Percentiles rank a stretch among this genome's conserved stretches.
Evolutionary conservation across 495 filamentous ascomycete species (phyloP).

Genomic region (Hypoxylon subgilvum): DNA sequence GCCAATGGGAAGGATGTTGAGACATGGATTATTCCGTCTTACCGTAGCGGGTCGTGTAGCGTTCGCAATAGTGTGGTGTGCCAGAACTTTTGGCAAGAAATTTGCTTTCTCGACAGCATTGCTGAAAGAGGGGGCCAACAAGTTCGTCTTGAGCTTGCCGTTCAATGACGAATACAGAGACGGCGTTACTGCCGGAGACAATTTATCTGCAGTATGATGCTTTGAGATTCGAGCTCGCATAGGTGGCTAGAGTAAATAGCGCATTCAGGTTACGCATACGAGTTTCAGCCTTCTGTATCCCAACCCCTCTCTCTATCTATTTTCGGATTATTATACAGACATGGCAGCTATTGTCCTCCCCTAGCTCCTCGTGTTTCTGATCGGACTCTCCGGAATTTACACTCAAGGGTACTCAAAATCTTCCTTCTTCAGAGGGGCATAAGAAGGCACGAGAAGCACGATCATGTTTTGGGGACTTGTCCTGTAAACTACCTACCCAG

Average conservation of each 20-base stretch:
- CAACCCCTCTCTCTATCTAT: too few relatives aligned
- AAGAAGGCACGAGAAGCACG: too few relatives aligned
- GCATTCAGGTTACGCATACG: too few relatives aligned
- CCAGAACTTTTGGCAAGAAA: slow-evolving; percentile 54
- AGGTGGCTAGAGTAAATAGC: slow-evolving; percentile 12
- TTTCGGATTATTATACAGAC: too few relatives aligned
- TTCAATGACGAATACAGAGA: slow-evolving; percentile 55
- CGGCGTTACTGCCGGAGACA: slow-evolving; percentile 50
- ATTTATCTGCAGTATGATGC: slow-evolving; percentile 62
- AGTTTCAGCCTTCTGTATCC: too few relatives aligned
- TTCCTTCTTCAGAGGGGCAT: too few relatives aligned
- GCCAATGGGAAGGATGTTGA: slow-evolving; percentile 26
- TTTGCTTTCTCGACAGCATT: slow-evolving; percentile 49
- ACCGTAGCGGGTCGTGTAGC: slow-evolving; percentile 51
- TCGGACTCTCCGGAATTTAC: too few relatives aligned
- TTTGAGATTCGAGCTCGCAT: slow-evolving; percentile 54
- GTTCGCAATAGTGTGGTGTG: slow-evolving; percentile 56
- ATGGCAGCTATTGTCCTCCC: too few relatives aligned
- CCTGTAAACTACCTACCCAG: too few relatives aligned
- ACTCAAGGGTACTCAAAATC: too few relatives aligned
- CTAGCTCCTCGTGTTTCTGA: too few relatives aligned
- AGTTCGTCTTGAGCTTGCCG: slow-evolving; percentile 51
- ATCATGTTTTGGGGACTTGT: too few relatives aligned
- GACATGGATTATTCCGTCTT: slow-evolving; percentile 38
- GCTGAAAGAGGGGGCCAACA: slow-evolving; percentile 50